Conservation (phyloP, 176 grass and related monocot species). For the Ananas comosus region DNA sequence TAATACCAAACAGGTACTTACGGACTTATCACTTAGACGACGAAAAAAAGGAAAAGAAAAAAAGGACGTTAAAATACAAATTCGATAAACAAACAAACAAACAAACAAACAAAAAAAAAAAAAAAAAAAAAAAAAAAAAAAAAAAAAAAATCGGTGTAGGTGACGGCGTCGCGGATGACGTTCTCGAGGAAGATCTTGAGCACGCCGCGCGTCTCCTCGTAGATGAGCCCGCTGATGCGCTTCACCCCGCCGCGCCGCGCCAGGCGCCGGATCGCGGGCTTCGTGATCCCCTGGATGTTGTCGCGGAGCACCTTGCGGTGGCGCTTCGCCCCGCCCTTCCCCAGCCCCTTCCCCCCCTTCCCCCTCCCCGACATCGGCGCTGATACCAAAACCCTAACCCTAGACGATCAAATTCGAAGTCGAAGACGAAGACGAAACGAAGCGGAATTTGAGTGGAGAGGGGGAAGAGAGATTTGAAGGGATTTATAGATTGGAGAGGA, state of each 20-base stretch:
- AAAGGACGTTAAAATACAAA: too few species aligned
- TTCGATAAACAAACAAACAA: too few species aligned
- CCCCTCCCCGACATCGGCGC: slow-evolving; percentile 9
- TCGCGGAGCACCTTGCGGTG: slow-evolving; percentile 27
- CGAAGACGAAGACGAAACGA: too few species aligned
- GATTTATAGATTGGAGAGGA: background rate
- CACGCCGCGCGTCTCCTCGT: slow-evolving; percentile 26
- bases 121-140: too few species aligned
- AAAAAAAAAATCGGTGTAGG: too few species aligned
- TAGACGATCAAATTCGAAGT: too few species aligned
- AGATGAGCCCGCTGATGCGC: slow-evolving; percentile 20
- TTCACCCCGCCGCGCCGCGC: slow-evolving; percentile 24
- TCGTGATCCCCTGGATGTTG: slow-evolving; percentile 33
- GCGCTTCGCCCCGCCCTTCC: slow-evolving; percentile 24
- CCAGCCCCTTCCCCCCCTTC: slow-evolving; percentile 23
- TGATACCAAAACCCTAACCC: too few species aligned
- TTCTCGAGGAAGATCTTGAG: slow-evolving; percentile 33
- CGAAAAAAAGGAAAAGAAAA: too few species aligned
- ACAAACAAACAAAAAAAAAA: too few species aligned
- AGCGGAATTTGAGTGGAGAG: background rate
- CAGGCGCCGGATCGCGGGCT: slow-evolving; percentile 25
- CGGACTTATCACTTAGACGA: too few species aligned
- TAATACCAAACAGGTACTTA: too few species aligned
- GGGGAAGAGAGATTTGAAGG: background rate
- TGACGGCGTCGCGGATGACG: slow-evolving; percentile 26